Base-by-base conservation (phyloP, 1,284 basidiomycete species). In the Cutaneotrichosporon daszewskae region DNA sequence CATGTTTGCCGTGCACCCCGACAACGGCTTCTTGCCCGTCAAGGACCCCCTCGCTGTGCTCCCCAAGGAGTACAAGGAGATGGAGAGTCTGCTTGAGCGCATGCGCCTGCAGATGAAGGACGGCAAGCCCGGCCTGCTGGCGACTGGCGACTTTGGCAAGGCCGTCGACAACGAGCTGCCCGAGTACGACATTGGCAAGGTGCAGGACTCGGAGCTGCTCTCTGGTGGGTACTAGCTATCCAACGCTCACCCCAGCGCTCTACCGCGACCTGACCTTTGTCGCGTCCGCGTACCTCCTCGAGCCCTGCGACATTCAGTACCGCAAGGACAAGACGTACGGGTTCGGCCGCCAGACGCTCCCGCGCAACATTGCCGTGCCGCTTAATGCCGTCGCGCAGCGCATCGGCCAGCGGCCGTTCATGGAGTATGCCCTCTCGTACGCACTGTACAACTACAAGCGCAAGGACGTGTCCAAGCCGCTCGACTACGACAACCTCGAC, bases 201-300 rank as follows among this genome's bases (percentile, higher is more conserved):
- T 52, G 12, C 37, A 20, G 7, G 50, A 52, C 33, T 29, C 26
- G 12, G 22, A 37, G n/a, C 37, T 52, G 7, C 36, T 42, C 8
- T 45, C 43, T 19, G 49, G 49, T 51, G 26, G 38, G 49, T 41
- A 7, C 4, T 5, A 20, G 18, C 13, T 4, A 5, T 19, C 14
- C 13, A 8, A 4, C 24, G 37, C 12, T 32, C 29, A 32, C 28
- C 5, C 5, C 41, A 47, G 50, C 50, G 17, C 50, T 52, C 20
- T 52, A 52, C 43, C 50, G 50, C 25, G 50, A 52, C 50, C 50
- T 52, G 16, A 48, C 50, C 18, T 52, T 52, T 23, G 43, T 52
- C 26, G 50, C 50, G 8, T 33, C 23, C 5, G 50, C 45, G 5
- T 52, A 52, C 50, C 43, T 52, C 28, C 45, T 52, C 36, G 50